Percentiles rank a stretch among this genome's conserved stretches.
Evolutionary conservation across 2,329 filamentous ascomycete genomes (phyloP).

Genomic region (Pseudonectria foliicola): DNA sequence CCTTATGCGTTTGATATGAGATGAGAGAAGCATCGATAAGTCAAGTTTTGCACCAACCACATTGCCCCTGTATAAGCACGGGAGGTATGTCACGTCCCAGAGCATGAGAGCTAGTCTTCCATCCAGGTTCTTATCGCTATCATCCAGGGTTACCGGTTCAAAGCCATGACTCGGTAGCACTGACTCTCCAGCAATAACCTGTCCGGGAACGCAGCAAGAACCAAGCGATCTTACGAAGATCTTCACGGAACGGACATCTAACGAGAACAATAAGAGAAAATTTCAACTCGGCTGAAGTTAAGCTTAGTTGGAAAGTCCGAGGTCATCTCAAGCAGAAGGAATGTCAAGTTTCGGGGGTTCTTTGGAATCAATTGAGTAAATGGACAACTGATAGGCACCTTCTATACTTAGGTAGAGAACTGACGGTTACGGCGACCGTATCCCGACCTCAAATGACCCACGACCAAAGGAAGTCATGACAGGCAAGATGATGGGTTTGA

Average conservation of each 20-base stretch:
- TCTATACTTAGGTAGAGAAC: too few relatives aligned
- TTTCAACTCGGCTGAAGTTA: too few relatives aligned
- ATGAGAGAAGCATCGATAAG: slow-evolving; percentile 29
- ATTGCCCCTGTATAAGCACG: slow-evolving; percentile 48
- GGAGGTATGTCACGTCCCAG: slow-evolving; percentile 46
- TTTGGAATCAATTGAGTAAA: too few relatives aligned
- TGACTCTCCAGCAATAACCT: slow-evolving; percentile 15
- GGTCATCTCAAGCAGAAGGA: background rate
- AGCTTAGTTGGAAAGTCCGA: background rate
- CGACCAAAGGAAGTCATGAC: slow-evolving; percentile 18
- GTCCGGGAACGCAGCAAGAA: slow-evolving; percentile 15
- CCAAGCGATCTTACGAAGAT: slow-evolving; percentile 13
- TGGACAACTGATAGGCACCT: too few relatives aligned
- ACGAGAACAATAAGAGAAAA: background rate
- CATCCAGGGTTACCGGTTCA: slow-evolving; percentile 10
- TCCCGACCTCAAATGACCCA: slow-evolving; percentile 12
- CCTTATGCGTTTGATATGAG: too few relatives aligned
- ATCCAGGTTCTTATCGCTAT: slow-evolving; percentile 15
- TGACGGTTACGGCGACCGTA: too few relatives aligned
- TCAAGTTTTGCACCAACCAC: slow-evolving; percentile 49
- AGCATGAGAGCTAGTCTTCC: slow-evolving; percentile 12
- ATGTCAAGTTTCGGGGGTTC: too few relatives aligned
- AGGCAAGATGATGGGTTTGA: slow-evolving; percentile 17
- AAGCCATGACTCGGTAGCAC: slow-evolving; percentile 9
- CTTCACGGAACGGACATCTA: slow-evolving; percentile 16